Evolutionary conservation across 2,329 filamentous ascomycete species (phyloP).

Genomic region (Elsinoe perseae): DNA sequence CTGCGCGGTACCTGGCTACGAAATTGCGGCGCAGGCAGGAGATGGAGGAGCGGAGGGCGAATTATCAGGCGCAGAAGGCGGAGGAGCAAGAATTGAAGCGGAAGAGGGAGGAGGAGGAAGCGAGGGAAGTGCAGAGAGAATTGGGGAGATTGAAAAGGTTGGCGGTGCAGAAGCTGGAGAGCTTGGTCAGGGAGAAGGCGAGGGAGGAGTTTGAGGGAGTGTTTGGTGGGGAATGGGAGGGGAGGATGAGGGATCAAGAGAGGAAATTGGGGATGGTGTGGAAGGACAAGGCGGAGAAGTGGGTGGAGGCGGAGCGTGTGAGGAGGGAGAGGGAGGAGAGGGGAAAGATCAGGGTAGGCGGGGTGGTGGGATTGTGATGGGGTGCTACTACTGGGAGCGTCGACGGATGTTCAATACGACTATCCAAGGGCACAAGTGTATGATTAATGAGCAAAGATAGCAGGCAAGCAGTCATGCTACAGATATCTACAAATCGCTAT

Average conservation of each 20-base stretch:
- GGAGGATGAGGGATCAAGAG: constrained; percentile 30
- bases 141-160: constrained; percentile 30
- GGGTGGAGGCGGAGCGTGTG: constrained; percentile 21
- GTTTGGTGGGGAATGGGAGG: constrained; percentile 23
- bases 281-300: constrained; percentile 21
- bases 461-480: background rate
- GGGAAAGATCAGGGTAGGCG: constrained; percentile 19
- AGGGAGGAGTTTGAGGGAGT: constrained; percentile 29
- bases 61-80: constrained; percentile 24
- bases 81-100: constrained; percentile 23
- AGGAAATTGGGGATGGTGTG: constrained; percentile 28
- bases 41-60: constrained; percentile 33
- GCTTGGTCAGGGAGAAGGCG: constrained; percentile 34
- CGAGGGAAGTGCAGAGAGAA: constrained; percentile 29
- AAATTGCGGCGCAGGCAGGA: constrained; percentile 35
- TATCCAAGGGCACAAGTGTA: background rate
- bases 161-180: constrained; percentile 34
- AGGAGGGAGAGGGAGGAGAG: constrained; percentile 21
- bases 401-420: no score
- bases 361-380: background rate
- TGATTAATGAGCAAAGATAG: background rate
- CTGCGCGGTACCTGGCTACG: constrained; percentile 40
- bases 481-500: no score
- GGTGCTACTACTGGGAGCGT: background rate
- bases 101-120: constrained; percentile 28